Percentiles rank a stretch among this genome's conserved stretches.
These are phyloP conservation scores for Lactarius quietus DNA, from an alignment of 768 basidiomycete genomes.

Conservation along the genomic window DNA sequence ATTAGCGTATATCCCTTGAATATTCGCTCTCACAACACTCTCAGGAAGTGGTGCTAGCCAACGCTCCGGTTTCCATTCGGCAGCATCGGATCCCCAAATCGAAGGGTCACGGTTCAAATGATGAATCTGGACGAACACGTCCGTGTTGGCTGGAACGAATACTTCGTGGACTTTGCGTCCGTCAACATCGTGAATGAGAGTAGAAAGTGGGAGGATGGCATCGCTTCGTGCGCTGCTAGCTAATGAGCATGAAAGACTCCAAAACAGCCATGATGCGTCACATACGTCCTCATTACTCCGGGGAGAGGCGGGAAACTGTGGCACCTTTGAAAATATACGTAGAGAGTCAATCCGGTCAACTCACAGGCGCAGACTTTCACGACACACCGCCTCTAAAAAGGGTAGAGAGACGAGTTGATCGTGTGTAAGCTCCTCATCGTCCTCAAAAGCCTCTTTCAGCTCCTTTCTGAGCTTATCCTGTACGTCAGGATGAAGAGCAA, in stretches of 20 bases:
- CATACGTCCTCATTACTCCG: conserved; percentile 4
- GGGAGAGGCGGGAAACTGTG: conserved; percentile 10
- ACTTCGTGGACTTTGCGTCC: conserved; percentile 26
- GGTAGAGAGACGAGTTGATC: conserved; percentile 34
- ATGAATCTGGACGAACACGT: neutral
- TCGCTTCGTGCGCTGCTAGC: neutral
- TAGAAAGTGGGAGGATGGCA: neutral
- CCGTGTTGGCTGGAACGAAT: conserved; percentile 33
- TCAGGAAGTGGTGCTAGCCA: conserved; percentile 31
- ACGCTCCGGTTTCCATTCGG: conserved; percentile 29
- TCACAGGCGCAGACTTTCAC: conserved; percentile 5
- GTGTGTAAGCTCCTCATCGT: conserved; percentile 30
- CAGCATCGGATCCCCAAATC: neutral
- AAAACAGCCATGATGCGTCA: neutral
- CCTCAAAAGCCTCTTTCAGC: neutral
- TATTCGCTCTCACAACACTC: conserved; percentile 25
- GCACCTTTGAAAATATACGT: neutral
- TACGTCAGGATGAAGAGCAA: neutral
- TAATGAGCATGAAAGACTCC: neutral
- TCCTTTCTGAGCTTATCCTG: neutral
- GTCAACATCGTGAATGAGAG: neutral
- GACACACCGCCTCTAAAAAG: conserved; percentile 31
- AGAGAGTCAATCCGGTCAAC: neutral
- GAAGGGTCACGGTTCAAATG: neutral
- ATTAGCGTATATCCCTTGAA: conserved; percentile 20